These are phyloP conservation scores for Cutaneotrichosporon dermatis DNA, from an alignment of 1,284 basidiomycete genomes.

Conservation along the genomic window DNA sequence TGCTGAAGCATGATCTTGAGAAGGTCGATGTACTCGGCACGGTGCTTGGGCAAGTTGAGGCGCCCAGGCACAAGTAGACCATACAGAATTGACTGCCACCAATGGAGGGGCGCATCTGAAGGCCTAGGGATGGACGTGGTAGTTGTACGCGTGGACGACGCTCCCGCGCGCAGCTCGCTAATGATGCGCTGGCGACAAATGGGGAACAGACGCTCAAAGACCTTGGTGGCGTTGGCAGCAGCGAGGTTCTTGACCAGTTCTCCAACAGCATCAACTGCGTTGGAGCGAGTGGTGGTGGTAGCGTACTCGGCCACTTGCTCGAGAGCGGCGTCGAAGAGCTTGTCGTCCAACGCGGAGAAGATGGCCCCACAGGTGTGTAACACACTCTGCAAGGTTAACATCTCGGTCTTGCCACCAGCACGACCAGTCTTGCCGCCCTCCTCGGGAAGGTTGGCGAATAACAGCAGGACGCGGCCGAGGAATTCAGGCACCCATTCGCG, in stretches of 20 bases:
- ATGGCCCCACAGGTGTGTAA: conserved; percentile 56
- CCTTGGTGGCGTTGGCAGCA: conserved; percentile 70
- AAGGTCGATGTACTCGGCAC: conserved; percentile 55
- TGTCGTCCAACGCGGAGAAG: conserved; percentile 80
- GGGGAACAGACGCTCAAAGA: conserved; percentile 73
- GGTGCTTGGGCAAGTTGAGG: conserved; percentile 27
- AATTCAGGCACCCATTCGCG: conserved; percentile 83
- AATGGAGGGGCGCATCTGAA: conserved; percentile 88
- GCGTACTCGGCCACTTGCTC: conserved; percentile 77
- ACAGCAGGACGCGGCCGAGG: conserved; percentile 74
- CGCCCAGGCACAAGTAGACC: conserved; percentile 39
- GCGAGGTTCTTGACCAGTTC: conserved; percentile 84
- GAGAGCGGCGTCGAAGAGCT: conserved; percentile 79
- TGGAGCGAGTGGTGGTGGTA: conserved; percentile 76
- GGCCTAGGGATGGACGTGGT: conserved; percentile 75
- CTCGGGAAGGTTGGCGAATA: conserved; percentile 92
- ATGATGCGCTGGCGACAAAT: conserved; percentile 76
- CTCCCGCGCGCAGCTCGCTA: conserved; percentile 82
- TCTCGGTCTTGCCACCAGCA: conserved; percentile 50
- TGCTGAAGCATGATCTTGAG: conserved; percentile 67
- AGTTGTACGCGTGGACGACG: conserved; percentile 85
- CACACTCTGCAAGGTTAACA: conserved; percentile 36
- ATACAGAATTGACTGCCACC: conserved; percentile 56
- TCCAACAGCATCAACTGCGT: conserved; percentile 83
- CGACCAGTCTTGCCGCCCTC: conserved; percentile 52